Percentiles rank a stretch among this genome's conserved stretches.
These are phyloP conservation scores for Zancudomyces culisetae DNA, from an alignment of 371 early-diverging fungal species.

Conservation along the genomic window DNA sequence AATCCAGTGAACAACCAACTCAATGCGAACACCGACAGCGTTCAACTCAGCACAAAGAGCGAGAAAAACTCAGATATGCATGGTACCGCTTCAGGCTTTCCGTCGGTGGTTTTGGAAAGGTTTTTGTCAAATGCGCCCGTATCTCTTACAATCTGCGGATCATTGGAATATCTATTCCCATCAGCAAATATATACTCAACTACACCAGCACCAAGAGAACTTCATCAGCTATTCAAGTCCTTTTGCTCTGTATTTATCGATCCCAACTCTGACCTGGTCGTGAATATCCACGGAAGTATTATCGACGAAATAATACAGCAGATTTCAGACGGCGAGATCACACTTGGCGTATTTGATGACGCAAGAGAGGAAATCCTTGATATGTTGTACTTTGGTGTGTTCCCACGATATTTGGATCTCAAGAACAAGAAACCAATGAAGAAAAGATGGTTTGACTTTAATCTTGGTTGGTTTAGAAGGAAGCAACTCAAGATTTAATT, in stretches of 20 bases:
- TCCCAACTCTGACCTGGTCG: neutral
- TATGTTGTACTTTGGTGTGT: constrained; percentile 2
- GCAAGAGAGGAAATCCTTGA: neutral
- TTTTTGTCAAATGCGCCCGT: neutral
- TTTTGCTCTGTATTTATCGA: neutral
- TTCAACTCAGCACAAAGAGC: neutral
- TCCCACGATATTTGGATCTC: neutral
- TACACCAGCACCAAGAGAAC: neutral
- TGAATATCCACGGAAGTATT: neutral
- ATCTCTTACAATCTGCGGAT: neutral
- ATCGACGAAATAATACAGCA: neutral
- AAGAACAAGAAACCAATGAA: neutral
- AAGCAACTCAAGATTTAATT: too few relatives aligned
- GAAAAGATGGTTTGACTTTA: too few relatives aligned
- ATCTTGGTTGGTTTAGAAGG: too few relatives aligned
- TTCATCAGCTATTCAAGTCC: neutral
- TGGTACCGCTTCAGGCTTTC: neutral
- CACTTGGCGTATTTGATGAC: constrained; percentile 1
- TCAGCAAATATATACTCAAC: neutral
- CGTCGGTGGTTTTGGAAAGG: neutral
- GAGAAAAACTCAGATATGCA: neutral
- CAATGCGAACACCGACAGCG: neutral
- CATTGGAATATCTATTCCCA: neutral
- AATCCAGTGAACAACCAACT: neutral
- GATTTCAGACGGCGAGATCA: neutral